phyloP scores from a whole-genome alignment of 2,329 filamentous ascomycete species.

The Colletotrichum sansevieriae region DNA sequence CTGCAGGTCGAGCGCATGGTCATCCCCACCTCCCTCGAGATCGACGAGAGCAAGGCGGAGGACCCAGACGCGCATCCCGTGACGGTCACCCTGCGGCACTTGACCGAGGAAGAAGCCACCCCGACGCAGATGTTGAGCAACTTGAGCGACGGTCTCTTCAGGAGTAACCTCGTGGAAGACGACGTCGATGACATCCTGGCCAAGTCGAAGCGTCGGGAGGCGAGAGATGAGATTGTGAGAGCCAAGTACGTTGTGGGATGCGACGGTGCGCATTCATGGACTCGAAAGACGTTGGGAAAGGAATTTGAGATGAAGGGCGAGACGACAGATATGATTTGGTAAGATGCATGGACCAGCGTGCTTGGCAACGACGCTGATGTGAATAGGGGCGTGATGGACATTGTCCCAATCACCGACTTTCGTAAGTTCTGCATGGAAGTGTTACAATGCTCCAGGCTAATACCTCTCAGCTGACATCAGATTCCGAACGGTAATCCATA shows the following conservation, averaged over 20 bases:
- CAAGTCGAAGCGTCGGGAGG: slow-evolving; percentile 49
- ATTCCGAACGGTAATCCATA: slow-evolving; percentile 70
- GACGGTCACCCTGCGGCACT: slow-evolving; percentile 68
- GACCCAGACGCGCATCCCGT: slow-evolving; percentile 70
- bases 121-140: slow-evolving; percentile 51
- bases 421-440: slow-evolving; percentile 41
- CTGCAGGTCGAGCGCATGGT: slow-evolving; percentile 71
- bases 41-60: slow-evolving; percentile 64
- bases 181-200: slow-evolving; percentile 58
- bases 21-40: slow-evolving; percentile 66
- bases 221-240: slow-evolving; percentile 57
- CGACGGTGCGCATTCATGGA: slow-evolving; percentile 78
- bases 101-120: slow-evolving; percentile 70
- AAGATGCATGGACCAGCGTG: not conserved
- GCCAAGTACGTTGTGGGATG: slow-evolving; percentile 77
- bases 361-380: not conserved
- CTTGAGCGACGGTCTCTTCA: slow-evolving; percentile 67
- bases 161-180: slow-evolving; percentile 71
- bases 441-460: not conserved
- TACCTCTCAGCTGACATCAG: slow-evolving; percentile 60
- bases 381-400: slow-evolving; percentile 54
- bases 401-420: slow-evolving; percentile 61
- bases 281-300: slow-evolving; percentile 65
- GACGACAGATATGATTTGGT: slow-evolving; percentile 62
- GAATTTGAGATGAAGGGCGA: slow-evolving; percentile 67